phyloP scores from a whole-genome alignment of 1,139 yeast species.

The Pichia sp. region DNA sequence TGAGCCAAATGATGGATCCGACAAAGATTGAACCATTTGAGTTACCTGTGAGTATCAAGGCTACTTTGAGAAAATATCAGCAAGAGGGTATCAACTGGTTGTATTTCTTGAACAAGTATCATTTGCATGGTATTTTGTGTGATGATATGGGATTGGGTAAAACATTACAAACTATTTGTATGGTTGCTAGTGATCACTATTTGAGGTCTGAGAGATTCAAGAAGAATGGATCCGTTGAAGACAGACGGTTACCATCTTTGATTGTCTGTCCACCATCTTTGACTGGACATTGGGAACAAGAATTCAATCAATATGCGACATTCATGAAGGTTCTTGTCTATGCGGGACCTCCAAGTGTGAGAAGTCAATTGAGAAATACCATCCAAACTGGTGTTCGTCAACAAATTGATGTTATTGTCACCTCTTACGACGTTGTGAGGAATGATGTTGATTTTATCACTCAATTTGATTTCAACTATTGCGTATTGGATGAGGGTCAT shows the following conservation, averaged over 20 bases:
- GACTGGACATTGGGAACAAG: conserved; percentile 99
- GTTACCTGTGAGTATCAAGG: conserved; percentile 86
- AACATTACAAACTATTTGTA: conserved; percentile 94
- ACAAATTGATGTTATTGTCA: conserved; percentile 72
- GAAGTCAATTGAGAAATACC: conserved; percentile 45
- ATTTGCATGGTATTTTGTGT: conserved; percentile 92
- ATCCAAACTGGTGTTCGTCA: conserved; percentile 6
- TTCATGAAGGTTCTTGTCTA: conserved; percentile 76
- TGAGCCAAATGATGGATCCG: conserved; percentile 99
- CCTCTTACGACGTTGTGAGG: conserved; percentile 94
- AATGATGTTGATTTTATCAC: conserved; percentile 71
- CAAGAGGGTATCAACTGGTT: conserved; percentile 99
- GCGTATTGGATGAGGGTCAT: conserved; percentile 97
- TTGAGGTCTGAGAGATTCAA: conserved; percentile 64
- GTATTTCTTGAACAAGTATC: conserved; percentile 90
- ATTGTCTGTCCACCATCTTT: conserved; percentile 95
- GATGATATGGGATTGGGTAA: conserved; percentile 99
- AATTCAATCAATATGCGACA: conserved; percentile 84
- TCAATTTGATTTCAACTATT: conserved; percentile 73
- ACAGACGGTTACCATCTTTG: conserved; percentile 71
- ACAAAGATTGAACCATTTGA: conserved; percentile 81
- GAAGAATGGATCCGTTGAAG: conserved; percentile 58
- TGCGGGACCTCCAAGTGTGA: conserved; percentile 84
- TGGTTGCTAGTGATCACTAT: conserved; percentile 93
- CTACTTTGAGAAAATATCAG: conserved; percentile 89